Evolutionary conservation across 106 monocot species (phyloP), one percentile per base, ranked within the genome.

Genomic region (Platanthera guangdongensis): DNA sequence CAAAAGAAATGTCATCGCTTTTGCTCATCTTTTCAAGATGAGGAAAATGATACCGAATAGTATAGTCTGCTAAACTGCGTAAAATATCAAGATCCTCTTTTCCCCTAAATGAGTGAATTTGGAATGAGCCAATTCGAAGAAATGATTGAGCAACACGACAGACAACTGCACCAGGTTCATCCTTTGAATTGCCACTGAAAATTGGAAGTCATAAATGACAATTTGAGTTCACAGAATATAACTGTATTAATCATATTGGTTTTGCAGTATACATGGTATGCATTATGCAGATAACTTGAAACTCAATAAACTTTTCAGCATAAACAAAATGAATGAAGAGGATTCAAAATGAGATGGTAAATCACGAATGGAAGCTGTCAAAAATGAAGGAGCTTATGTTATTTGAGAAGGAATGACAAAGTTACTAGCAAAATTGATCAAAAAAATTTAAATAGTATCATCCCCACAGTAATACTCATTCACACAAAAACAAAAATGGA

Each of bases 131-230:
- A 81, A 94, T 92, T 3, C 99, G 89, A 32, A 99, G 71, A 79
- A 99, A 99, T 28, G 99, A 99, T 74, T 81, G 92, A 39, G 99
- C 88, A 79, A 99, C 99, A 10, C 99, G 92, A 49, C 99, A 99
- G 70, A 99, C 99, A 74, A 99, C 90, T 22, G 99, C 94, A 76
- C 99, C 99, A 18, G 99, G 94, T 75, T 99, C 99, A 8, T 94
- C 92, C 83, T 94, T 99, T 77, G 88, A 74, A 84, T 99, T 99
- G 60, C 99, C 94, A 85, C 99, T 99, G 81, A 55, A 82, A 71
- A 77, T 57, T 57, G 45, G 71, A 49, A 48, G 7, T 39, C 21
- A 32, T 65, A 65, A 9, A 65, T 65, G 25, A 65, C 32, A 12
- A 22, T 8, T 10, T 39, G 65, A 65, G 4, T 32, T 25, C 32